phyloP scores from a whole-genome alignment of 2,329 filamentous ascomycete genomes.

The Neopestalotiopsis sp. region DNA sequence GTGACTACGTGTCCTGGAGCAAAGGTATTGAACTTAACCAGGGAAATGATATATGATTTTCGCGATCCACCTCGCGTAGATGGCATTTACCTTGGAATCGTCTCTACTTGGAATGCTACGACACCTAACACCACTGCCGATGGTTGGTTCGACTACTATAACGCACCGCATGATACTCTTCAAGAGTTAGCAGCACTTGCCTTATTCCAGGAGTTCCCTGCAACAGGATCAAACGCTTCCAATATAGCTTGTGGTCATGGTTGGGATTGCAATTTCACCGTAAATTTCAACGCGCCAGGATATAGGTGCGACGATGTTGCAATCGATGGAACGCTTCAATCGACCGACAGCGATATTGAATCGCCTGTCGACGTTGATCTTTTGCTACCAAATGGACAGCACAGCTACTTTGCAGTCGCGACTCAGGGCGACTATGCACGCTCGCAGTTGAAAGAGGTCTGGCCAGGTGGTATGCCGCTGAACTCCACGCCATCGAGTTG shows the following conservation, averaged over 20 bases:
- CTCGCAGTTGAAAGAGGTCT: conserved; percentile 35
- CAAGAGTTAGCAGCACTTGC: neutral
- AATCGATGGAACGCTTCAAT: accelerated
- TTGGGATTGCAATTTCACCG: neutral
- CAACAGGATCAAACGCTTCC: neutral
- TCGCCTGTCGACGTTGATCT: conserved; percentile 36
- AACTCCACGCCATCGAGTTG: conserved; percentile 27
- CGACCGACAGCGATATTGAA: neutral
- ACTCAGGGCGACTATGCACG: conserved; percentile 39
- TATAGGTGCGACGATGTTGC: neutral
- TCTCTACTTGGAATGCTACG: neutral
- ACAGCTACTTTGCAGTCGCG: conserved; percentile 39
- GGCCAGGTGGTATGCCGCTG: conserved; percentile 37
- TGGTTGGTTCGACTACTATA: neutral
- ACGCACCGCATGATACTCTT: no score
- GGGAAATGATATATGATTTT: neutral
- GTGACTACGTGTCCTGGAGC: neutral
- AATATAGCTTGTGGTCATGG: neutral
- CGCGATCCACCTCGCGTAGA: neutral
- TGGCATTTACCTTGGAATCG: neutral
- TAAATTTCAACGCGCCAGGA: neutral
- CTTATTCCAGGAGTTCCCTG: neutral
- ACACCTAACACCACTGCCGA: neutral
- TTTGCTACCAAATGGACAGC: conserved; percentile 38
- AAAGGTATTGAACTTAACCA: neutral